Evolutionary conservation across 495 filamentous ascomycete genomes (phyloP).

Genomic region (Neurospora sp.): DNA sequence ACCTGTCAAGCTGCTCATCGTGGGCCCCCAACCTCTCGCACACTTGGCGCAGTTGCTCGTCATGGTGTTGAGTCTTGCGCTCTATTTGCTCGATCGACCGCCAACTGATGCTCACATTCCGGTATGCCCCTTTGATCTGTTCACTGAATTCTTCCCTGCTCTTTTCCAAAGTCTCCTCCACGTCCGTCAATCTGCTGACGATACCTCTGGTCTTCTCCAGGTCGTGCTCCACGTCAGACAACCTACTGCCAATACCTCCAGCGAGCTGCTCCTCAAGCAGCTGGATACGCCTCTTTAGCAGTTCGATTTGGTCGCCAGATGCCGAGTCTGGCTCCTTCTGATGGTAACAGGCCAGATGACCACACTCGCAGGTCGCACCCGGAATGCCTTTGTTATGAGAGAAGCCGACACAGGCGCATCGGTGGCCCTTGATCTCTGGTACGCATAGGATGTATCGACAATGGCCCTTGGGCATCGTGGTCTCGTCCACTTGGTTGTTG

Average conservation of each 20-base stretch:
- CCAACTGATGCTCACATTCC: constrained; percentile 41
- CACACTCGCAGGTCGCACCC: constrained; percentile 42
- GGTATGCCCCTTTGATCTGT: constrained; percentile 41
- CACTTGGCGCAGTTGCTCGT: constrained; percentile 34
- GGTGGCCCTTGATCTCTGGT: constrained; percentile 43
- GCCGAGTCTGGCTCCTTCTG: constrained; percentile 30
- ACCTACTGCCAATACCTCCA: constrained; percentile 10
- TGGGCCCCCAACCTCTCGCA: constrained; percentile 32
- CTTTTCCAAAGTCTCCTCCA: constrained; percentile 44
- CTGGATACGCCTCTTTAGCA: constrained; percentile 35
- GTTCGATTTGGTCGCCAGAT: constrained; percentile 29
- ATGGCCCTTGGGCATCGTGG: constrained; percentile 39
- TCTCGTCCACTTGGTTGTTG: constrained; percentile 23
- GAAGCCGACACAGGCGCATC: constrained; percentile 46
- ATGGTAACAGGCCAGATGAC: constrained; percentile 47
- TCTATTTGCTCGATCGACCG: constrained; percentile 36
- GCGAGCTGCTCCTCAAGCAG: constrained; percentile 38
- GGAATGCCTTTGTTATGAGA: constrained; percentile 40
- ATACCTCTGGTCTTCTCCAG: constrained; percentile 22
- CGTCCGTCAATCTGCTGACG: constrained; percentile 32
- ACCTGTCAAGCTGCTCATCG: constrained; percentile 29
- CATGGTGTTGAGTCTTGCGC: constrained; percentile 30
- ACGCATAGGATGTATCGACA: constrained; percentile 46
- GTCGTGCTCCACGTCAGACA: constrained; percentile 23
- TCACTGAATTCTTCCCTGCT: constrained; percentile 35